A percentile compares a stretch with the other conserved stretches of the same genome.
These are phyloP conservation scores for Candida jianshihensis DNA, from an alignment of 805 yeast species.

Conservation along the genomic window DNA sequence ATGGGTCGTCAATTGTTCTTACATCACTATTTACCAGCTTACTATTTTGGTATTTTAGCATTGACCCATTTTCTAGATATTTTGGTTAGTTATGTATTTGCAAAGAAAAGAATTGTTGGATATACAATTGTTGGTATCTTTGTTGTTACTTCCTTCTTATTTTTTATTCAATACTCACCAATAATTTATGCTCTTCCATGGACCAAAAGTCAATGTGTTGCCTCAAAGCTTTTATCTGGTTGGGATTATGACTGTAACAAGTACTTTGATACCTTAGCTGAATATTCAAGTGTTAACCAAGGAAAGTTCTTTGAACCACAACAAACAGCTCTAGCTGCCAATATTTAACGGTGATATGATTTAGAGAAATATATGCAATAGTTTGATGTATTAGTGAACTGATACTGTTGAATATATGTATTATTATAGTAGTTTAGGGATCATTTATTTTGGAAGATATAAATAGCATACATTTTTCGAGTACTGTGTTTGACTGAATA, in stretches of 20 bases:
- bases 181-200: constrained; percentile 73
- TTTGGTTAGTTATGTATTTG: constrained; percentile 35
- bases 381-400: too few relatives aligned
- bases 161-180: constrained; percentile 61
- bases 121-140: constrained; percentile 41
- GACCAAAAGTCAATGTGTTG: constrained; percentile 63
- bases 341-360: neutral
- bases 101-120: constrained; percentile 36
- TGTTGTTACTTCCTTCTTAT: constrained; percentile 40
- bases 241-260: constrained; percentile 89
- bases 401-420: too few relatives aligned
- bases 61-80: constrained; percentile 63
- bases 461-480: too few relatives aligned
- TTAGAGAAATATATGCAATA: too few relatives aligned
- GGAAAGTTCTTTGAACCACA: neutral
- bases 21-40: constrained; percentile 91
- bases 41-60: constrained; percentile 78
- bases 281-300: neutral
- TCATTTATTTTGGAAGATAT: too few relatives aligned
- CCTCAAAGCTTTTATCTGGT: constrained; percentile 47
- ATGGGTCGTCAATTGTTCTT: constrained; percentile 92
- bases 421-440: too few relatives aligned
- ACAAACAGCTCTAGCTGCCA: neutral
- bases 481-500: too few relatives aligned
- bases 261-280: constrained; percentile 20